A percentile compares a stretch with the other conserved stretches of the same genome.
These are phyloP conservation scores for Lichina pygmaea DNA, from an alignment of 495 filamentous ascomycete species.

Conservation along the genomic window DNA sequence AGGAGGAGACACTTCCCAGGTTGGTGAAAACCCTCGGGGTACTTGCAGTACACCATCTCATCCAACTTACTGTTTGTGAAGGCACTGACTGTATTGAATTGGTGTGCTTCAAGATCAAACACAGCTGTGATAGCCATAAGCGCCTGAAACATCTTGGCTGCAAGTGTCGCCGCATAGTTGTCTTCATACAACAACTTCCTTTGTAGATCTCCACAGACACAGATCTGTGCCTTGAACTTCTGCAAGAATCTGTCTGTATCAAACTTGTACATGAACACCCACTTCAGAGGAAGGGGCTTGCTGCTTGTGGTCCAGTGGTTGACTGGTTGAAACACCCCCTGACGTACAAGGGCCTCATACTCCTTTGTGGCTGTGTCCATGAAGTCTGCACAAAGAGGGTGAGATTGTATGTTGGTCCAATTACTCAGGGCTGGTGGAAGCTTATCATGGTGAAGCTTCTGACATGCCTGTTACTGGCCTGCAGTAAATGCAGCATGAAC, in stretches of 20 bases:
- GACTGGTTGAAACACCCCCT: background rate
- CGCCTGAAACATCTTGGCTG: conserved; percentile 6
- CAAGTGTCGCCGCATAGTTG: conserved; percentile 7
- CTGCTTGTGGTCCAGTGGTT: no score
- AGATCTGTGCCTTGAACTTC: conserved; percentile 11
- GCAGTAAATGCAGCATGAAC: background rate
- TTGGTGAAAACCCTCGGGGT: conserved; percentile 1
- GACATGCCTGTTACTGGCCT: background rate
- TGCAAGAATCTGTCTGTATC: conserved; percentile 5
- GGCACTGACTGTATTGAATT: conserved; percentile 10
- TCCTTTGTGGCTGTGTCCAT: background rate
- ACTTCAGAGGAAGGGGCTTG: background rate
- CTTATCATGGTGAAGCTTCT: background rate
- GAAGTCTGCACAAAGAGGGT: background rate
- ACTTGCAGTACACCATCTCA: conserved; percentile 3
- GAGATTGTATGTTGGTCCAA: background rate
- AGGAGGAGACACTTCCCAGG: background rate
- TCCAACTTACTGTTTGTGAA: conserved; percentile 8
- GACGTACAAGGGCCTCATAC: background rate
- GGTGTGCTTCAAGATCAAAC: conserved; percentile 8
- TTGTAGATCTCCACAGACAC: conserved; percentile 10
- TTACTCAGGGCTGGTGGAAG: background rate
- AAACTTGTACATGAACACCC: conserved; percentile 6
- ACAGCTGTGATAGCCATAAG: conserved; percentile 8
- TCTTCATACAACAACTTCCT: background rate